Evolutionary conservation across 2,329 filamentous ascomycete genomes (phyloP).

Genomic region (Ceratocystis albifundus): DNA sequence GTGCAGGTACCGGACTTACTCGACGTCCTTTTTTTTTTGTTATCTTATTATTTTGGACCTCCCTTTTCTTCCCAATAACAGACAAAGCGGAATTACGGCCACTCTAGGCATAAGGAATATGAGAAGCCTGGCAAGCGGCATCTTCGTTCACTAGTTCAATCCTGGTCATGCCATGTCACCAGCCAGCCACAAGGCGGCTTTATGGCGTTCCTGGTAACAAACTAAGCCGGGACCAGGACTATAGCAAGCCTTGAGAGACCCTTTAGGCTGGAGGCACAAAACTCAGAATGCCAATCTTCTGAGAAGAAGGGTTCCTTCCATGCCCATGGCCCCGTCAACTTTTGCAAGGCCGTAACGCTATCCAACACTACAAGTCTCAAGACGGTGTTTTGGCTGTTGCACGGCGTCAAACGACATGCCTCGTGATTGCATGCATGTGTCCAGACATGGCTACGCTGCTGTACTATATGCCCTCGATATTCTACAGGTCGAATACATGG

Average conservation of each 20-base stretch:
- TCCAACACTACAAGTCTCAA: too few relatives aligned
- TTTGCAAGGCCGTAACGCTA: too few relatives aligned
- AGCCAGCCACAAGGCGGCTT: slow-evolving; percentile 1
- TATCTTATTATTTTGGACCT: neutral
- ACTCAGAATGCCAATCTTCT: neutral
- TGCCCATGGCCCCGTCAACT: neutral
- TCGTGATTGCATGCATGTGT: slow-evolving; percentile 14
- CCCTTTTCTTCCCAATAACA: neutral
- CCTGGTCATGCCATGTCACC: slow-evolving; percentile 6
- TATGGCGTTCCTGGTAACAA: neutral
- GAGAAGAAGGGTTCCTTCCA: neutral
- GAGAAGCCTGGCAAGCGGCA: neutral
- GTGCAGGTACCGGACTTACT: slow-evolving; percentile 3
- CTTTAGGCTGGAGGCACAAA: neutral
- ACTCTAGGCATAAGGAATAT: neutral
- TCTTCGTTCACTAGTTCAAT: neutral
- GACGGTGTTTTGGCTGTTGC: neutral
- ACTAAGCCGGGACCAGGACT: neutral
- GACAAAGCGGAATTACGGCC: slow-evolving; percentile 1
- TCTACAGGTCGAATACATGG: neutral
- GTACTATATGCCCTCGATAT: neutral
- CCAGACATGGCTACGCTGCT: neutral
- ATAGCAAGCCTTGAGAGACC: neutral
- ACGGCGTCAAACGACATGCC: slow-evolving; percentile 10
- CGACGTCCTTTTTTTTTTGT: neutral